Percentiles rank a stretch among this genome's conserved stretches.
Conservation (phyloP, 2,329 filamentous ascomycete genomes). For the Dactylellina leptospora region DNA sequence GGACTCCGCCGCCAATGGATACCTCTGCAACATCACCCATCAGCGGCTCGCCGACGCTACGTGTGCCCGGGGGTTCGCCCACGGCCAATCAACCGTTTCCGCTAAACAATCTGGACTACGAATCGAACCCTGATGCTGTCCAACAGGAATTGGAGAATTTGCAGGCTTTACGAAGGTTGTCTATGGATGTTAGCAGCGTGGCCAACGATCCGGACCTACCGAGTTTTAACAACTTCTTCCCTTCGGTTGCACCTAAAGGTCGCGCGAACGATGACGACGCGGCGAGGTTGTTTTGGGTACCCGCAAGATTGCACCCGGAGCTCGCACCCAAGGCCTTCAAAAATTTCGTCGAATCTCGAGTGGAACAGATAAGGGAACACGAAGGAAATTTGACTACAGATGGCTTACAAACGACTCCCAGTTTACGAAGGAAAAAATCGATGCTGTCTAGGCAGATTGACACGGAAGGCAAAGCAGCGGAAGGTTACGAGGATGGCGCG, state of each 20-base stretch:
- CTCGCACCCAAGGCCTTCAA: slow-evolving; percentile 96
- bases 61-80: slow-evolving; percentile 58
- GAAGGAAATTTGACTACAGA: slow-evolving; percentile 68
- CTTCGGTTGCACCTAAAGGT: slow-evolving; percentile 74
- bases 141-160: slow-evolving; percentile 92
- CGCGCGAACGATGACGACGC: slow-evolving; percentile 86
- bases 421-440: slow-evolving; percentile 86
- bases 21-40: slow-evolving; percentile 67
- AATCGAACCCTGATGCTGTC: slow-evolving; percentile 86
- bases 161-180: slow-evolving; percentile 88
- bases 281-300: slow-evolving; percentile 92
- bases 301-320: slow-evolving; percentile 91
- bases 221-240: slow-evolving; percentile 73
- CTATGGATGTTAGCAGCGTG: slow-evolving; percentile 82
- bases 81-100: slow-evolving; percentile 70
- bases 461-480: slow-evolving; percentile 67
- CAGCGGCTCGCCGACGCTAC: slow-evolving; percentile 64
- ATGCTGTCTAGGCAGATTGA: slow-evolving; percentile 95
- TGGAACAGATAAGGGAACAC: slow-evolving; percentile 74
- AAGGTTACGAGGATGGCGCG: slow-evolving; percentile 82
- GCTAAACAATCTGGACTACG: slow-evolving; percentile 85
- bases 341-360: slow-evolving; percentile 90
- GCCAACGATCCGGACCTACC: slow-evolving; percentile 77
- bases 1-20: slow-evolving; percentile 62
- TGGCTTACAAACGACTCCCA: slow-evolving; percentile 67